A percentile compares a stretch with the other conserved stretches of the same genome.
Evolutionary conservation across 495 filamentous ascomycete species (phyloP).

Genomic region (Ramalina peruviana): DNA sequence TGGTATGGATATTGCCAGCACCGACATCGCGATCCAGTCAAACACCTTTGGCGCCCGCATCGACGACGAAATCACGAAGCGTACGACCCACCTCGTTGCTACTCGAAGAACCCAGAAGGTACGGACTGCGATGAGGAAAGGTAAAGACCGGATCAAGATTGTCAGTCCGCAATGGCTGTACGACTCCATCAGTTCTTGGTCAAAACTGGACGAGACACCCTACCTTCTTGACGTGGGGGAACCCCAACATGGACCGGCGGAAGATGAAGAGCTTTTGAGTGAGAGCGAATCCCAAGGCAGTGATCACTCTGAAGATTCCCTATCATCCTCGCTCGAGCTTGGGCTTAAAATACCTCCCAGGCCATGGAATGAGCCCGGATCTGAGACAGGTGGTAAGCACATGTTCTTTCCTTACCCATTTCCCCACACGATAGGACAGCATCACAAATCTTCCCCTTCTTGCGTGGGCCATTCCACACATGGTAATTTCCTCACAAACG

Average conservation of each 20-base stretch:
- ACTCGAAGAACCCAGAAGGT: constrained; percentile 83
- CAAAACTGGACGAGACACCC: constrained; percentile 53
- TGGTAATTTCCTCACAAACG: too few relatives aligned
- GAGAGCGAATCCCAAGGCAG: constrained; percentile 22
- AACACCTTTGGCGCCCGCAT: constrained; percentile 72
- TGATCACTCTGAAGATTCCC: constrained; percentile 26
- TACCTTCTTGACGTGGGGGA: constrained; percentile 51
- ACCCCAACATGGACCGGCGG: constrained; percentile 27
- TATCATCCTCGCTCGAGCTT: constrained; percentile 30
- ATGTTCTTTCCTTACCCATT: too few relatives aligned
- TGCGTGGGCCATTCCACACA: too few relatives aligned
- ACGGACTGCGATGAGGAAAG: constrained; percentile 54
- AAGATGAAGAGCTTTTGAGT: constrained; percentile 22
- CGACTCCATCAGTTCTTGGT: constrained; percentile 68
- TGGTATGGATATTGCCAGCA: constrained; percentile 57
- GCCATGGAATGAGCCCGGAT: constrained; percentile 23
- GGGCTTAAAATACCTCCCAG: constrained; percentile 19
- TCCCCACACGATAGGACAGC: too few relatives aligned
- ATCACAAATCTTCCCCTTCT: too few relatives aligned
- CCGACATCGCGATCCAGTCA: constrained; percentile 74
- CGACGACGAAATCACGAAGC: constrained; percentile 38
- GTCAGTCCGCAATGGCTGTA: constrained; percentile 82
- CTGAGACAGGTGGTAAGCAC: too few relatives aligned
- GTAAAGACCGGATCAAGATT: constrained; percentile 57
- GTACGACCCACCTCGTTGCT: constrained; percentile 56